Evolutionary conservation across 208 protist species (phyloP), one percentile per base, ranked within the genome.

Genomic region (Phytomonas sp.): DNA sequence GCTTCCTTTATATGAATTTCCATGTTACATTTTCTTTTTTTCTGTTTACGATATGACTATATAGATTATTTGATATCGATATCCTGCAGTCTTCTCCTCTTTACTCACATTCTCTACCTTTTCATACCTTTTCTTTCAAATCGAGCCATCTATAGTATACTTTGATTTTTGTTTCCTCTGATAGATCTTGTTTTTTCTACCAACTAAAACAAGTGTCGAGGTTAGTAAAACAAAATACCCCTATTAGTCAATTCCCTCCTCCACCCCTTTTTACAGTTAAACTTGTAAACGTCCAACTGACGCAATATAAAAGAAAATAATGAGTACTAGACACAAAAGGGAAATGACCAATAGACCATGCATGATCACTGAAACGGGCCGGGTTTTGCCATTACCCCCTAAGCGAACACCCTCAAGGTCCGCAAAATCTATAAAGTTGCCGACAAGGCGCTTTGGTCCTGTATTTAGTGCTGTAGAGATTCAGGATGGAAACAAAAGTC

Each of bases 171-270:
- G 4, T 40, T 61, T 67, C 11, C 8, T 60, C 14, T 63, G 6
- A 59, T 64, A 66, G 10, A 8, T 61, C 32, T 75, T 66, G 14
- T n/a, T 34, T 70, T 70, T 69, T 40, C 29, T 70, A 19, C 12
- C 3, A 49, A 4, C 1, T 2, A 49, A 49, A 49, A 19, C 40
- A 49, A 49, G 40, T 4, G 40, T 49, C 40, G 14, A 49, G 40
- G 7, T 49, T 12, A 23, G 40, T 49, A 49, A 23, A 49, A 19
- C 40, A 49, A 49, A 4, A 49, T 49, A 10, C 40, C 14, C 19
- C 14, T 16, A 12, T 12, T 23, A 23, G 19, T 12, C 6, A 4
- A 4, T 3, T 12, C 14, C 14, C 14, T 19, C 14, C 40, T 16
- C 40, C 12, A 4, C 14, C 40, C 14, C 3, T 49, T 16, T 2